Evolutionary conservation across 495 filamentous ascomycete species (phyloP), one percentile per base, ranked within the genome.

Genomic region (Penicillium ochrochloron): DNA sequence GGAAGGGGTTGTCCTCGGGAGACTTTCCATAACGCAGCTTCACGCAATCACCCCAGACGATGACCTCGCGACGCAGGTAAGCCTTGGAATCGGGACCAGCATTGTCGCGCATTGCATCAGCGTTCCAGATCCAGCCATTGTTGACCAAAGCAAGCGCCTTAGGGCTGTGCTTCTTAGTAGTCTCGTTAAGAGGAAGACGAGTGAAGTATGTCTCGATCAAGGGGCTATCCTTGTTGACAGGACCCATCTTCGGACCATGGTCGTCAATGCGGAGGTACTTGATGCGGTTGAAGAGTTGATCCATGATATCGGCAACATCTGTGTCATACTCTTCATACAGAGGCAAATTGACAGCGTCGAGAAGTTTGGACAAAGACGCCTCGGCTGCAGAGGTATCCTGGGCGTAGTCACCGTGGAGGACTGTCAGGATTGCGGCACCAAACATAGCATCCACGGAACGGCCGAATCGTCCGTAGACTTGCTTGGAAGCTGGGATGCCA

Each of bases 61-160:
- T 98, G 55, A 99, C 92, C 75, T 99, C 93, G 46, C 96, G 86
- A 25, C 93, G 88, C 7, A 98, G 84, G 69, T 99, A 99, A 39
- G 94, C 92, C 44, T 89, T 89, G 2, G 94, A 97, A 44, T 90
- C 76, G 0, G 92, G 89, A 0, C 96, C 96, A 19, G 96, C 96
- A 73, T 97, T 94, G 75, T 99, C 96, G 27, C 90, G 87, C 77
- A 98, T 85, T 0, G 93, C 93, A 72, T 97, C 93, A 15, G 95
- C 93, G 65, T 92, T 93, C 96, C 96, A 99, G 21, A 98, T 92
- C 96, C 96, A 99, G 61, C 96, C 96, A 72, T 99, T 99, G 77
- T 97, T 97, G 34, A 89, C 94, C 19, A 99, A 77, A 4, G 92
- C 92, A 37, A 98, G 78, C 53, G 90, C 87, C 61, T 90, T 90